Evolutionary conservation across 2,329 filamentous ascomycete genomes (phyloP).

Genomic region (Nigrospora oryzae): DNA sequence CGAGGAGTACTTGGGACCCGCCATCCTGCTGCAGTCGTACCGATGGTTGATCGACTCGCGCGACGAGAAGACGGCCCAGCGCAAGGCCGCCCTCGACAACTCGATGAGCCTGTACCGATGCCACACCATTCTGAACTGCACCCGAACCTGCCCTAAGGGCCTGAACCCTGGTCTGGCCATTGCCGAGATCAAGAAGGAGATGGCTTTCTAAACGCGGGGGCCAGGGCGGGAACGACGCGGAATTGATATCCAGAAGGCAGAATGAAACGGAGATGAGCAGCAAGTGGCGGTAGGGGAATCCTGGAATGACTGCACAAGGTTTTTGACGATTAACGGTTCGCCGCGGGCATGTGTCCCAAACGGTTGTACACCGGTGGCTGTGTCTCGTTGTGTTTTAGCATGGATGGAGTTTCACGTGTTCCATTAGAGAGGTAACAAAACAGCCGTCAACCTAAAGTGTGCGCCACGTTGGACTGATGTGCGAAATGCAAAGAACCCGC

Average conservation of each 20-base stretch:
- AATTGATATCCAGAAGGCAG: neutral
- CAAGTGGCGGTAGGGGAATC: neutral
- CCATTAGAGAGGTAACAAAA: constrained; percentile 1
- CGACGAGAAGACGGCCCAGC: constrained; percentile 81
- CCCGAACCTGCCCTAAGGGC: constrained; percentile 94
- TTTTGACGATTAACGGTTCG: constrained; percentile 5
- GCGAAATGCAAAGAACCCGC: too few relatives aligned
- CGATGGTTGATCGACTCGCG: constrained; percentile 93
- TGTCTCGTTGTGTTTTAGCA: constrained; percentile 7
- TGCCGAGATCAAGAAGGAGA: constrained; percentile 96
- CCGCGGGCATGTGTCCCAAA: constrained; percentile 4
- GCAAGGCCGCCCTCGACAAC: constrained; percentile 90
- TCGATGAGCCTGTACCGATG: constrained; percentile 98
- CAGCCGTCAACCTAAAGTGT: too few relatives aligned
- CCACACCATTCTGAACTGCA: constrained; percentile 99
- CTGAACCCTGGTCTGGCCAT: constrained; percentile 93
- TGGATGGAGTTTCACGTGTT: constrained; percentile 5
- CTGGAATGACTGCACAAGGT: constrained; percentile 5
- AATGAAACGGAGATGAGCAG: neutral
- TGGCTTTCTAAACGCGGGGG: constrained; percentile 49
- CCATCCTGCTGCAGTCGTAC: constrained; percentile 95
- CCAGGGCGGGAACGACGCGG: neutral
- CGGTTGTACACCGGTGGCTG: constrained; percentile 5
- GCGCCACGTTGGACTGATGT: too few relatives aligned
- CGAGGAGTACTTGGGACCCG: constrained; percentile 95